Base-by-base conservation (phyloP, 1,139 yeast genomes). In the Dujonia santamariae region DNA sequence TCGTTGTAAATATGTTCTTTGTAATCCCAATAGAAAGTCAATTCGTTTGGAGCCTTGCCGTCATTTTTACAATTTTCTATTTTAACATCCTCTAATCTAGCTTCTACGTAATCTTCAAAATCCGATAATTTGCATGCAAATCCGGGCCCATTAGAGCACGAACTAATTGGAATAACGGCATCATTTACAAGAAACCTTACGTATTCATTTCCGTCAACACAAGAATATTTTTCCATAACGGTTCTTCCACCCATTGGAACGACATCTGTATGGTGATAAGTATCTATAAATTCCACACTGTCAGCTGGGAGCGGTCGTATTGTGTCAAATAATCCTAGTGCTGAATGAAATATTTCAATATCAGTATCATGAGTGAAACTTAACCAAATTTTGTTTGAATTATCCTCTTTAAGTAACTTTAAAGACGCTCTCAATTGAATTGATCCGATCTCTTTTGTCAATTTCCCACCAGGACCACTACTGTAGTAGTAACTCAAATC, bases 341-440 rank as follows among this genome's bases (percentile, higher is more conserved):
- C 73, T 18, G 78, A 55, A 36, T 72, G 60, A 44, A 66, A 68
- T 23, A 72, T 61, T 29, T 72, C 63, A 27, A 80, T 53, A 47
- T 79, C 80, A 29, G 75, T 62, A 49, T 80, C 85, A 50, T 80
- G 86, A 14, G 79, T 62, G 53, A 80, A 80, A 11, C 73, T 61
- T 41, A 75, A 56, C 63, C 64, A 47, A 42, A 72, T 48, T 54
- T 23, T 23, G 13, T 23, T 23, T 23, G 26, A 23, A 3, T 61
- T 44, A 7, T 12, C 26, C 5, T 57, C 12, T 31, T 53, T 50
- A 38, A 64, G 50, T 36, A 61, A 51, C 5, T 51, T 45, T 36
- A 60, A 44, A 1, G 64, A 47, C 8, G 69, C 66, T 30, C 59
- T 53, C 40, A 61, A 50, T 41, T 51, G 57, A 13, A 56, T 56